Evolutionary conservation across 2,329 filamentous ascomycete species (phyloP), one percentile per base, ranked within the genome.

Genomic region (Monosporascus ibericus): DNA sequence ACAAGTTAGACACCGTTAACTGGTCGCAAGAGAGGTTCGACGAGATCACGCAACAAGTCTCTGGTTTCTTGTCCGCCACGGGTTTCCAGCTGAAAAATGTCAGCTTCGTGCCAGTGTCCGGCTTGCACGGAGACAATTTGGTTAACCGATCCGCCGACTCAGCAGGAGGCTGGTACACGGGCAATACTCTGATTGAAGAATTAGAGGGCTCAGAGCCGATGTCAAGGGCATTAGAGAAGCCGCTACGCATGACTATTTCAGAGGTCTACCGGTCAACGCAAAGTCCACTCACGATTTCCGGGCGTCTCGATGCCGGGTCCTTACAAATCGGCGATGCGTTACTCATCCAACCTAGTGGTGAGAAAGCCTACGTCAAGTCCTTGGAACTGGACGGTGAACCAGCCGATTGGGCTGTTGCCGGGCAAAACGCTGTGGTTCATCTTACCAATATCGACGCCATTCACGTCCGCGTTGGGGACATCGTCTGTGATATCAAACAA

Each of bases 361-460:
- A 96, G 66, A 86, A 81, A 38, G 92, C 90, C 1, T 84, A 83
- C 48, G 80, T 97, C 68, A 95, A 92, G 66, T 86, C 83, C 3
- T 77, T 99, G 47, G 86, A 94, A 66, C 79, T 91, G 9, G 87
- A 92, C 65, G 79, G 83, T 22, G 81, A 88, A 48, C 72, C 81
- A 1, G 81, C 79, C 14, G 91, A 96, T 54, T 99, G 91, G 90
- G 90, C 89, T 0, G 91, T 96, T 15, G 92, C 92, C 1, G 92
- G 92, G 1, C 90, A 97, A 65, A 95, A 94, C 54, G 83, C 89
- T 17, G 86, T 85, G 0, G 74, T 99, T n/a, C 87, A 95, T 59
- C 78, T 99, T 48, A 79, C 84, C 8, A 87, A 92, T 59, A 90
- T 96, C 64, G 92, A 97, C 61, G 81, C 88, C 0, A 81, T 88